Base-by-base conservation (phyloP, 1,284 basidiomycete genomes). In the Uromyces viciae-fabae region DNA sequence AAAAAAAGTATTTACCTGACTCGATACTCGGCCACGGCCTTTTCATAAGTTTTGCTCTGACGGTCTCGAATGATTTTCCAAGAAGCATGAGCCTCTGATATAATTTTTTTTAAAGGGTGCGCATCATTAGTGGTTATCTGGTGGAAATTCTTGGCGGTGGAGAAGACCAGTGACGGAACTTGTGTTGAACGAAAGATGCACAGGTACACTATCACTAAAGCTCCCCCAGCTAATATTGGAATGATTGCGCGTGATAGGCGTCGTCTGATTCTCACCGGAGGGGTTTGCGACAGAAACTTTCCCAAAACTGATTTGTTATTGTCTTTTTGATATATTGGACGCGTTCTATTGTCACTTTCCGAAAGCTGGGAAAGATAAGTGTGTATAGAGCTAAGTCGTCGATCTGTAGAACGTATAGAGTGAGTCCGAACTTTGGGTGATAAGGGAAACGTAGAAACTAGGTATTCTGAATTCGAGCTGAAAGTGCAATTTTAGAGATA, bases 71-170 rank as follows among this genome's bases (percentile, higher is more conserved):
- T 64, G 0, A 9, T 66, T 54, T 64, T 66, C 74, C 74, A 76
- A 36, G 74, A 76, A 7, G 43, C n/a, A n/a, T 56, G 43, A 33
- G 74, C 74, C 31, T 76, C 43, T 31, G 43, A 33, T 9, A 76
- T 64, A 22, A 76, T 64, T 49, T 64, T 76, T 49, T 60, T 31
- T 49, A 76, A 43, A 8, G 74, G 74, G 31, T 76, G 74, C 46
- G 42, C 42, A 72, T 72, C 69, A 33, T 49, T 31, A n/a, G n/a
- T n/a, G n/a, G n/a, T n/a, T n/a, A n/a, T n/a, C n/a, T n/a, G n/a
- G n/a, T n/a, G n/a, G n/a, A n/a, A n/a, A n/a, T n/a, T n/a, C n/a
- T n/a, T n/a, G n/a, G n/a, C n/a, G 66, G 42, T 22, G 42, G 66
- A 46, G 42, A 46, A 22, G 17, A 46, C 19, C n/a, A n/a, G 38